These are phyloP conservation scores for Samsoniella hepiali DNA, from an alignment of 2,329 filamentous ascomycete genomes.

Conservation along the genomic window DNA sequence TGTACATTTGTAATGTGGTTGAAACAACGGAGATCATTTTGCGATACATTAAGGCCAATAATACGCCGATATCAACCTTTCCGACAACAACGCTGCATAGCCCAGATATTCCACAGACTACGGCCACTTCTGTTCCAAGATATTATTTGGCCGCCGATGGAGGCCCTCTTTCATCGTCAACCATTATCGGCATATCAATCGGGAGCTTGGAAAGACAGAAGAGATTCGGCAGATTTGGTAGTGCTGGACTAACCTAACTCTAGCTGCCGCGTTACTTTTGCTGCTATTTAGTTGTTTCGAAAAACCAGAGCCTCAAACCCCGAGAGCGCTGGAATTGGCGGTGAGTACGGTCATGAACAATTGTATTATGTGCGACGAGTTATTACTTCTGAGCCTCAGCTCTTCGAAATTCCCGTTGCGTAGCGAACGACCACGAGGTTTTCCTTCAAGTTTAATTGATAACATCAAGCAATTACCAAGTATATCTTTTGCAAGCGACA, in stretches of 20 bases:
- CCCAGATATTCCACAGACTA: not conserved
- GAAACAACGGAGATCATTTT: constrained; percentile 22
- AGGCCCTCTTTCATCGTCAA: not conserved
- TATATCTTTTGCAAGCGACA: too few species aligned
- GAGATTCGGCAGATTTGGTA: too few species aligned
- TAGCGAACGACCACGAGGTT: not conserved
- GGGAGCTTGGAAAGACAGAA: not conserved
- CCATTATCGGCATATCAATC: not conserved
- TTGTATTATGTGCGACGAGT: not conserved
- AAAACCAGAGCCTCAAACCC: not conserved
- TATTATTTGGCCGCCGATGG: not conserved
- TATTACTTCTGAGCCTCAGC: not conserved
- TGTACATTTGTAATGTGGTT: constrained; percentile 24
- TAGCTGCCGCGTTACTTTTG: not conserved
- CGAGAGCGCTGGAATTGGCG: too few species aligned
- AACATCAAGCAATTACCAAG: too few species aligned
- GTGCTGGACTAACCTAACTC: not conserved
- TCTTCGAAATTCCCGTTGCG: not conserved
- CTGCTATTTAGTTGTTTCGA: not conserved
- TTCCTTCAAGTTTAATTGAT: too few species aligned
- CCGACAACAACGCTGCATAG: not conserved
- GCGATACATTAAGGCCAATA: constrained; percentile 19
- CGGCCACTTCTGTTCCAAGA: not conserved
- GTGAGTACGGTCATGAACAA: not conserved
- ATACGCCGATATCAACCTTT: not conserved